phyloP scores from a whole-genome alignment of 768 basidiomycete genomes.

The Amanita rubescens region DNA sequence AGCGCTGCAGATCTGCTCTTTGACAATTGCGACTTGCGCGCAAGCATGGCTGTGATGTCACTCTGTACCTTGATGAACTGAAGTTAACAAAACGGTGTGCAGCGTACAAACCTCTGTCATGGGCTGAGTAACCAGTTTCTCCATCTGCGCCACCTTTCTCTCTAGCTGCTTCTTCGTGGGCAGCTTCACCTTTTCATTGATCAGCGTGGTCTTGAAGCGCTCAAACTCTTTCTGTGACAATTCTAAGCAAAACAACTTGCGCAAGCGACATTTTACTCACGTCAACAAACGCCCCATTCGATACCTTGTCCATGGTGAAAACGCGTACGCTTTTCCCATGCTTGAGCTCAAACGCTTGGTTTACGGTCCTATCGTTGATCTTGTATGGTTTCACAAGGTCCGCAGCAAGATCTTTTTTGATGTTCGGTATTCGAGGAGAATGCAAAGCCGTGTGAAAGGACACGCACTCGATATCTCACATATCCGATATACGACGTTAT shows the following conservation, averaged over 20 bases:
- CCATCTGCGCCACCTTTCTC: conserved; percentile 58
- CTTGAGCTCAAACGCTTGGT: conserved; percentile 66
- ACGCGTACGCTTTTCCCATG: conserved; percentile 59
- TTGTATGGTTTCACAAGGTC: conserved; percentile 62
- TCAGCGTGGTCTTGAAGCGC: conserved; percentile 39
- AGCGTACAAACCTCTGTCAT: conserved; percentile 67
- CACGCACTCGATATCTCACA: conserved; percentile 72
- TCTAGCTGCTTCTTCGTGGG: conserved; percentile 63
- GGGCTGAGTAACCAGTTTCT: conserved; percentile 47
- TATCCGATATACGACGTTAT: conserved; percentile 65
- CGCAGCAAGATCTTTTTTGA: conserved; percentile 36
- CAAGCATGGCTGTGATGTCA: conserved; percentile 76
- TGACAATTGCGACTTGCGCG: conserved; percentile 48
- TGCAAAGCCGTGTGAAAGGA: conserved; percentile 2
- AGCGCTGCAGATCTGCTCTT: conserved; percentile 25
- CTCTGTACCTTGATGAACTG: conserved; percentile 38
- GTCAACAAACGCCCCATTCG: conserved; percentile 57
- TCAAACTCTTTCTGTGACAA: conserved; percentile 64
- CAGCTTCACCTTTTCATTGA: conserved; percentile 48
- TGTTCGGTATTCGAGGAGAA: conserved; percentile 7
- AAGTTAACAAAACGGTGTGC: conserved; percentile 3
- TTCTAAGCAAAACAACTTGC: not conserved
- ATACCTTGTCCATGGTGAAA: conserved; percentile 82
- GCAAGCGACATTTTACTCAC: conserved; percentile 34
- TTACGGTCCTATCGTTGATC: conserved; percentile 54